Conservation (phyloP, 208 protist species). For the Novymonas esmeraldas region DNA sequence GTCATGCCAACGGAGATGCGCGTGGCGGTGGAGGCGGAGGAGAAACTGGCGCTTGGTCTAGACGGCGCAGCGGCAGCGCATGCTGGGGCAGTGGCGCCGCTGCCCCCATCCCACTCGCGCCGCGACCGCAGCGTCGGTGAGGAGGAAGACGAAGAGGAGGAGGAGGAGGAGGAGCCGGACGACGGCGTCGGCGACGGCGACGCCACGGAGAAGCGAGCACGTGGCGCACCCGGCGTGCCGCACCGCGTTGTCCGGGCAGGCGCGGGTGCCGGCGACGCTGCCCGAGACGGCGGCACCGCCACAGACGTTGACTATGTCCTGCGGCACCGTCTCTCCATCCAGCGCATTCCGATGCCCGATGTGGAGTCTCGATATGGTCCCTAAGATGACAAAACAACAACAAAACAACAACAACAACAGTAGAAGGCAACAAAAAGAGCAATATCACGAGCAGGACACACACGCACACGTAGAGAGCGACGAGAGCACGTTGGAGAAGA, state of each 20-base stretch:
- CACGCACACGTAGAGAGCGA: too few species aligned
- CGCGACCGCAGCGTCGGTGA: background rate
- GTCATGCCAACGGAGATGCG: conserved; percentile 32
- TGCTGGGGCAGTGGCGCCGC: background rate
- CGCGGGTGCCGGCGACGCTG: too few species aligned
- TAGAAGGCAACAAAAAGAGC: too few species aligned
- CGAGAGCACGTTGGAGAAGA: too few species aligned
- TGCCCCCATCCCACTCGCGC: background rate
- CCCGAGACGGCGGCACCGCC: background rate
- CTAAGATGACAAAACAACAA: background rate
- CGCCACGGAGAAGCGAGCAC: background rate
- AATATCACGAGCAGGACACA: too few species aligned
- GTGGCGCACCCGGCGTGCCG: too few species aligned
- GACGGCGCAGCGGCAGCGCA: conserved; percentile 10
- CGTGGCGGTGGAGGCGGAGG: conserved; percentile 25
- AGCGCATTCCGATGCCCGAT: conserved; percentile 64
- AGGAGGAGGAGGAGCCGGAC: background rate
- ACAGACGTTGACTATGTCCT: conserved; percentile 38
- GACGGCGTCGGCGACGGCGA: conserved; percentile 1
- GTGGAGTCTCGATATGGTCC: conserved; percentile 57
- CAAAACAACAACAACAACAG: background rate
- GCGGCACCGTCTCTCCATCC: conserved; percentile 33
- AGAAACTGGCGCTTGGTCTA: conserved; percentile 10
- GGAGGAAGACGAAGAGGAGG: conserved; percentile 7
- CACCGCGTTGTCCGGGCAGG: too few species aligned